Conservation (phyloP, 1,139 yeast genomes). For the Scheffersomyces cryptocercus region DNA sequence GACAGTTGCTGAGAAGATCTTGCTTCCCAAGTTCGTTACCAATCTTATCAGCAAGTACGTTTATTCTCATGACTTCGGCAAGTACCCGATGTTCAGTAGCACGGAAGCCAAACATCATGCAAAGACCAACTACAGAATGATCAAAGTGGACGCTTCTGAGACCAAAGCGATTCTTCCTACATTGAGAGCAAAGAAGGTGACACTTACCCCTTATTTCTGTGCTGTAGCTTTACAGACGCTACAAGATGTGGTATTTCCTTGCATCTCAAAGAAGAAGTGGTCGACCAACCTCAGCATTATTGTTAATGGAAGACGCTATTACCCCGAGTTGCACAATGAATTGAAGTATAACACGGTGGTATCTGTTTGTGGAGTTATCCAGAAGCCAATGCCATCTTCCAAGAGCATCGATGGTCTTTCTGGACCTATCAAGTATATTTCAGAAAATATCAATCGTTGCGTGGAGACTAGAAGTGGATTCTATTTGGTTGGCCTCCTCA, state of each 20-base stretch:
- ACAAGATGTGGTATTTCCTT: slow-evolving; percentile 21
- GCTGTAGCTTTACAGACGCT: slow-evolving; percentile 19
- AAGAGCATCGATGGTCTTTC: slow-evolving; percentile 3
- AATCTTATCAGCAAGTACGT: not conserved
- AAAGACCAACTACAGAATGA: slow-evolving; percentile 13
- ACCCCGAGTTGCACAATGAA: slow-evolving; percentile 11
- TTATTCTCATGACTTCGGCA: slow-evolving; percentile 11
- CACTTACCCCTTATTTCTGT: slow-evolving; percentile 29
- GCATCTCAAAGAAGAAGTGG: slow-evolving; percentile 7
- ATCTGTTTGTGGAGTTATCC: slow-evolving; percentile 8
- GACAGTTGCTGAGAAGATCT: slow-evolving; percentile 1
- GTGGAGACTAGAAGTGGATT: slow-evolving; percentile 16
- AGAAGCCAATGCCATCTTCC: slow-evolving; percentile 4
- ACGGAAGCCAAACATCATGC: slow-evolving; percentile 9
- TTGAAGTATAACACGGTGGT: slow-evolving; percentile 21
- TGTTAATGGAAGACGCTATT: slow-evolving; percentile 28
- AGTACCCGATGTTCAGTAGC: slow-evolving; percentile 18
- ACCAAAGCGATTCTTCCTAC: slow-evolving; percentile 10
- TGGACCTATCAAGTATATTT: slow-evolving; percentile 7
- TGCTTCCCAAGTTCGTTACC: slow-evolving; percentile 10
- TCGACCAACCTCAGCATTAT: slow-evolving; percentile 16
- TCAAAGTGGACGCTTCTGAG: slow-evolving; percentile 14
- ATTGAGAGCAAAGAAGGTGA: slow-evolving; percentile 17
- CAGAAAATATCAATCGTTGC: slow-evolving; percentile 7
- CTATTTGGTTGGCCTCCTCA: slow-evolving; percentile 20